These are phyloP conservation scores for Cyberlindnera misumaiensis DNA, from an alignment of 805 yeast genomes.

Conservation along the genomic window DNA sequence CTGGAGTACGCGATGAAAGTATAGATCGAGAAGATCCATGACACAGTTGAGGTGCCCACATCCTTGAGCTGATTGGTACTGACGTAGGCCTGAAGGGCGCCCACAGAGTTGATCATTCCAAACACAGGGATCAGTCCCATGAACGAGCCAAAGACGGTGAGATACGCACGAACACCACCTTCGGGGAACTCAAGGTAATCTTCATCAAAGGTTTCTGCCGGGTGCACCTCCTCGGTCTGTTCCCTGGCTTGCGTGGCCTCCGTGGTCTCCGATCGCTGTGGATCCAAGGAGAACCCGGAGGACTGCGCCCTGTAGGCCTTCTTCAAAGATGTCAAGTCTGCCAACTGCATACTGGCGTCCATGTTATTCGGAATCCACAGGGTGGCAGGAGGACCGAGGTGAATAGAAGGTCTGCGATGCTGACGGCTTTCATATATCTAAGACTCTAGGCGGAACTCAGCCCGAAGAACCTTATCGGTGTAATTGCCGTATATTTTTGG, in stretches of 20 bases:
- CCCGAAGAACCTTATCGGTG: too few relatives aligned
- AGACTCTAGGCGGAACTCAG: too few relatives aligned
- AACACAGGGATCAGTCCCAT: constrained; percentile 46
- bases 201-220: constrained; percentile 8
- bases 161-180: constrained; percentile 48
- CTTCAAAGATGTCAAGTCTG: constrained; percentile 1
- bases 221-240: constrained; percentile 1
- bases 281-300: constrained; percentile 6
- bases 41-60: constrained; percentile 37
- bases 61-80: constrained; percentile 43
- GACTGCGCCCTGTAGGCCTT: too few relatives aligned
- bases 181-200: constrained; percentile 36
- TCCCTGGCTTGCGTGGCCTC: neutral
- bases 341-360: too few relatives aligned
- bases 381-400: too few relatives aligned
- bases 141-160: constrained; percentile 49
- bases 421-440: too few relatives aligned
- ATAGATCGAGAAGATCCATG: constrained; percentile 47
- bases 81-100: constrained; percentile 56
- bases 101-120: constrained; percentile 52
- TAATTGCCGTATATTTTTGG: too few relatives aligned
- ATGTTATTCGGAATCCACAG: too few relatives aligned
- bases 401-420: too few relatives aligned
- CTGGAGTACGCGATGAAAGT: constrained; percentile 24
- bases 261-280: too few relatives aligned